Evolutionary conservation across 495 filamentous ascomycete genomes (phyloP), one percentile per base, ranked within the genome.

Genomic region (Penicillium soppii): DNA sequence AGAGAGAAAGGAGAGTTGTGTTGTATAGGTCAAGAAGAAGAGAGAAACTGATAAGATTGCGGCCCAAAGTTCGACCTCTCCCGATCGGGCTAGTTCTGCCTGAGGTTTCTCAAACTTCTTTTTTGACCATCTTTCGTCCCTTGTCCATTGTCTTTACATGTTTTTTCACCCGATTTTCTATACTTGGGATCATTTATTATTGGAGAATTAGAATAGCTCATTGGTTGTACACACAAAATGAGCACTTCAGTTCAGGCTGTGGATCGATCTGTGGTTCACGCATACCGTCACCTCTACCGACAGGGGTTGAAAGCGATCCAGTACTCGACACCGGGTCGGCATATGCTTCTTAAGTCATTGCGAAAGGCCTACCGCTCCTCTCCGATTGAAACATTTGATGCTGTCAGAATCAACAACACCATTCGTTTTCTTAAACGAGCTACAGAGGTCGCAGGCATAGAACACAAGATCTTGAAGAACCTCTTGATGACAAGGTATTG

Each of bases 401-500:
- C 69, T 33, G 65, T 74, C 21, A 81, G 76, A 48, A 82, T 96
- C 29, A 65, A 72, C 43, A 88, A 89, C 44, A 98, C 94, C 0
- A 50, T 95, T 15, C 74, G 77, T 49, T 97, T 98, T 61, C 74
- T 97, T 5, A 71, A 82, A 29, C 77, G 79, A 22, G 94, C 94
- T 6, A 75, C 85, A 7, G 66, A 73, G 37, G 65, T 77, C 51
- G 77, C 69, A 20, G 90, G 91, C 0, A 51, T 92, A 16, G 94
- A 97, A 73, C 90, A 96, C 63, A 75, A 69, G 47, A 84, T 98
- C 42, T 45, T 96, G 43, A 89, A 84, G 66, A 95, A 86, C 56
- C 59, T 97, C 47, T 59, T 90, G 30, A 61, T 82, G 35, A 78
- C 84, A 17, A 69, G 75, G 53, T 87, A 77, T 43, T 87, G 83